phyloP scores from a whole-genome alignment of 2,329 filamentous ascomycete genomes.

The Verticillium albo-atrum region DNA sequence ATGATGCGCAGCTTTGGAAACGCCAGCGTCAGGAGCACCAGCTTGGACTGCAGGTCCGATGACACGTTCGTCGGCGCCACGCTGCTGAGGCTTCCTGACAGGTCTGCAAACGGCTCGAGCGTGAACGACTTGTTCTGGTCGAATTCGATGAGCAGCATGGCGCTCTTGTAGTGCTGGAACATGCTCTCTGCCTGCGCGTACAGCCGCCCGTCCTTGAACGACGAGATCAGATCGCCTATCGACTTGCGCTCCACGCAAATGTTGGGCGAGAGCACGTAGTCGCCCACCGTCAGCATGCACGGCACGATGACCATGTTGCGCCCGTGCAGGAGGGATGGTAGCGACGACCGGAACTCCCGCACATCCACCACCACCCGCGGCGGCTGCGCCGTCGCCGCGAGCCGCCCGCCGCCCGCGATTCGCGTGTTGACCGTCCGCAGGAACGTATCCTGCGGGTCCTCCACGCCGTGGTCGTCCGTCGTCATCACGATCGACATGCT shows the following conservation, averaged over 20 bases:
- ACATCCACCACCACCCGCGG: constrained; percentile 93
- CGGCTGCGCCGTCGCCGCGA: constrained; percentile 78
- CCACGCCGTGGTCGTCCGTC: constrained; percentile 60
- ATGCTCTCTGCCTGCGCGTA: constrained; percentile 92
- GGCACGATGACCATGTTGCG: constrained; percentile 85
- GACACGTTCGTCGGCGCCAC: constrained; percentile 53
- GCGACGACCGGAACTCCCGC: constrained; percentile 88
- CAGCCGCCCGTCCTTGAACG: constrained; percentile 85
- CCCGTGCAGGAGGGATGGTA: constrained; percentile 87
- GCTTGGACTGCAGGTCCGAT: constrained; percentile 82
- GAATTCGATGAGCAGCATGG: constrained; percentile 95
- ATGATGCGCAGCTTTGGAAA: constrained; percentile 89
- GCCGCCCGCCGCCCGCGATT: constrained; percentile 86
- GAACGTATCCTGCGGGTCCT: constrained; percentile 87
- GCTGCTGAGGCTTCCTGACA: constrained; percentile 57
- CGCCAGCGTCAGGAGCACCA: constrained; percentile 86
- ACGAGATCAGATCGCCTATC: constrained; percentile 83
- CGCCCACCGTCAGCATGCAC: constrained; percentile 92
- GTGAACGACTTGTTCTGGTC: constrained; percentile 97
- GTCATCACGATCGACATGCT: constrained; percentile 88
- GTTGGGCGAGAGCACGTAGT: constrained; percentile 87
- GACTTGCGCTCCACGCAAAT: constrained; percentile 96
- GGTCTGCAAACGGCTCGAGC: constrained; percentile 72
- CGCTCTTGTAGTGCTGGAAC: constrained; percentile 85
- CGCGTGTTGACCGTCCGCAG: constrained; percentile 93